Base-by-base conservation (phyloP, 495 filamentous ascomycete genomes). In the Parmelia sp. region DNA sequence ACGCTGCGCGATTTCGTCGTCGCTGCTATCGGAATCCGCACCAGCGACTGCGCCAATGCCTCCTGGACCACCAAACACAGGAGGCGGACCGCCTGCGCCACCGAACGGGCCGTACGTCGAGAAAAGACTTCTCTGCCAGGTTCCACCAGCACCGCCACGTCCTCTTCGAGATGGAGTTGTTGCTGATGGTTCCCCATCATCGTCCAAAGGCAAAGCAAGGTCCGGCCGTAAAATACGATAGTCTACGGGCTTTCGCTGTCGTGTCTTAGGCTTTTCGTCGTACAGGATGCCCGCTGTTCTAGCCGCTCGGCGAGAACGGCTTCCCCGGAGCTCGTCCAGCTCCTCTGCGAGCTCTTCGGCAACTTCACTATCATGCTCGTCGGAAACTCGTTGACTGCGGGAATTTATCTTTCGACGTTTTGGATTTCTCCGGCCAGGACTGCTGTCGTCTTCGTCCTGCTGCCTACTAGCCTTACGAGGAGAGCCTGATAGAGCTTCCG, bases 11-110 rank as follows among this genome's bases (percentile, higher is more conserved):
- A 82, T 82, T 70, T 98, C 94, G 66, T 98, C 95, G 67, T 98
- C 94, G 70, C 95, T 97, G 72, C 91, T 97, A 71, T 98, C 94
- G 25, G 92, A 96, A 68, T 97, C 92, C 14, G 85, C 88, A 65
- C 89, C 89, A 33, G 87, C 91, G 55, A 84, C 82, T 11, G 90
- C 87, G n/a, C 78, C 86, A 67, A 84, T 84, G 37, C 87, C 90
- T 71, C 86, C 90, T n/a, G 89, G 88, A 8, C 87, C 88, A 61
- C 84, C 89, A 69, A 95, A 83, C 25, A 95, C 80, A 12, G 92
- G 82, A 25, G 84, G 78, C 56, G 83, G 79, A 12, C 90, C 88
- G 57, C 84, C 85, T 35, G 84, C 84, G 57, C 94, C 94, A 66
- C 94, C 94, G 75, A 98, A 96, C 1, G 95, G 93, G 15, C 95